Conservation (phyloP, 805 yeast genomes). For the Starmerella sirachaensis region DNA sequence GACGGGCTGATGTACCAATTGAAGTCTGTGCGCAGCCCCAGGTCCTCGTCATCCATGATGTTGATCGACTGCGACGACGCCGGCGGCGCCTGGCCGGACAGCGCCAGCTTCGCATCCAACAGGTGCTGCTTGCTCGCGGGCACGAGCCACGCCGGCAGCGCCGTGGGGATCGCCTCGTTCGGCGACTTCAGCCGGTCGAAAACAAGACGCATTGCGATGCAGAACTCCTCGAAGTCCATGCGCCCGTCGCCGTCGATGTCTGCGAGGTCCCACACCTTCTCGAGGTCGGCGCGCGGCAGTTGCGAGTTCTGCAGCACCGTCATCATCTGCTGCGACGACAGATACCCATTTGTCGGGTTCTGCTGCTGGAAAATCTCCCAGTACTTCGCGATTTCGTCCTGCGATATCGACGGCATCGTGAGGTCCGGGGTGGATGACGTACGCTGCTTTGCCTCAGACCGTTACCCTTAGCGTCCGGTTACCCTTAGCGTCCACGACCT, state of each 20-base stretch:
- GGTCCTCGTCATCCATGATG: conserved; percentile 43
- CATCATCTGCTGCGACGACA: conserved; percentile 73
- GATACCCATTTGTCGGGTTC: conserved; percentile 64
- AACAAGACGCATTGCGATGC: conserved; percentile 90
- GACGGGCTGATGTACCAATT: conserved; percentile 96
- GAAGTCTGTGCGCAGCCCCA: conserved; percentile 52
- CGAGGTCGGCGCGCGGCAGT: conserved; percentile 62
- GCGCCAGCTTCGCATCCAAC: conserved; percentile 69
- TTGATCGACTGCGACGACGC: conserved; percentile 19
- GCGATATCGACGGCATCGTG: conserved; percentile 28
- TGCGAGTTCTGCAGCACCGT: conserved; percentile 83
- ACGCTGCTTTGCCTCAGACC: too few species aligned
- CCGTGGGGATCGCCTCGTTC: conserved; percentile 47
- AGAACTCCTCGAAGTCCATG: conserved; percentile 93
- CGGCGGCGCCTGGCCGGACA: conserved; percentile 20
- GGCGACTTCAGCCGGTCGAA: conserved; percentile 81
- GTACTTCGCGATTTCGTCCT: conserved; percentile 92
- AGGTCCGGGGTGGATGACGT: too few species aligned
- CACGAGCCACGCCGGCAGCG: conserved; percentile 81
- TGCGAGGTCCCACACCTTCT: conserved; percentile 70
- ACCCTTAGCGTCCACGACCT: too few species aligned
- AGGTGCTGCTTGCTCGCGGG: conserved; percentile 82
- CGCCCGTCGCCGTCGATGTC: conserved; percentile 89
- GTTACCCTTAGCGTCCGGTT: too few species aligned
- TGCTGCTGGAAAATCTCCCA: conserved; percentile 95